phyloP scores from a whole-genome alignment of 768 basidiomycete species.

The Tulasnella sp. region DNA sequence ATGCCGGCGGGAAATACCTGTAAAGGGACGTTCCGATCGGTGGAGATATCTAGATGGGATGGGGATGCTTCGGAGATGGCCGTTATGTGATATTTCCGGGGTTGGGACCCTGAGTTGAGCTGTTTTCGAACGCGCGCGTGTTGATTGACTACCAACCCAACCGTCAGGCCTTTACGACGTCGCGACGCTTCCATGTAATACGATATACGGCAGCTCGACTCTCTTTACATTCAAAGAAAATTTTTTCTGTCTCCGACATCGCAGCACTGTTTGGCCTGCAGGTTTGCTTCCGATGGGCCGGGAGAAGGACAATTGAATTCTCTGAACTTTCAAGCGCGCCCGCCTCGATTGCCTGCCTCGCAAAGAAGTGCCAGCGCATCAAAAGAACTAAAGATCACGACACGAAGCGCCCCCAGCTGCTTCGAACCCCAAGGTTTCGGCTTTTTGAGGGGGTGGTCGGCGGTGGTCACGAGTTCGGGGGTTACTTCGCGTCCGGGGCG shows the following conservation, averaged over 20 bases:
- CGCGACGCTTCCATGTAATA: not conserved
- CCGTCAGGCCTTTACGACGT: not conserved
- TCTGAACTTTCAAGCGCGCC: not conserved
- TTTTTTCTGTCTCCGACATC: not conserved
- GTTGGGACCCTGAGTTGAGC: not conserved
- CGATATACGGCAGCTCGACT: not conserved
- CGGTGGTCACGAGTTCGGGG: not conserved
- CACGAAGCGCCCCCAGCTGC: too few species aligned
- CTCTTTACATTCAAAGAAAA: too few species aligned
- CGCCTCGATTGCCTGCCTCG: not conserved
- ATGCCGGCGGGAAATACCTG: constrained; percentile 1
- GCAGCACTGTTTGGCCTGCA: not conserved
- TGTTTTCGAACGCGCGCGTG: not conserved
- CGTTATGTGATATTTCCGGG: not conserved
- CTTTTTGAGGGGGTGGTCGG: not conserved
- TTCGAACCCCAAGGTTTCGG: not conserved
- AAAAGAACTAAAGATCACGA: not conserved
- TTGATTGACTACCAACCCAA: not conserved
- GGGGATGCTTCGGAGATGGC: not conserved
- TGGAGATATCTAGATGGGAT: too few species aligned
- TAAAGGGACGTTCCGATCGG: not conserved
- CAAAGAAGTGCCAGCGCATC: not conserved
- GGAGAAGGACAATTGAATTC: too few species aligned
- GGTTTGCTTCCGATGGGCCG: too few species aligned
- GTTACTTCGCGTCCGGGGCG: too few species aligned